Evolutionary conservation across 2,329 filamentous ascomycete species (phyloP), one percentile per base, ranked within the genome.

Genomic region (Helminthosporium solani): DNA sequence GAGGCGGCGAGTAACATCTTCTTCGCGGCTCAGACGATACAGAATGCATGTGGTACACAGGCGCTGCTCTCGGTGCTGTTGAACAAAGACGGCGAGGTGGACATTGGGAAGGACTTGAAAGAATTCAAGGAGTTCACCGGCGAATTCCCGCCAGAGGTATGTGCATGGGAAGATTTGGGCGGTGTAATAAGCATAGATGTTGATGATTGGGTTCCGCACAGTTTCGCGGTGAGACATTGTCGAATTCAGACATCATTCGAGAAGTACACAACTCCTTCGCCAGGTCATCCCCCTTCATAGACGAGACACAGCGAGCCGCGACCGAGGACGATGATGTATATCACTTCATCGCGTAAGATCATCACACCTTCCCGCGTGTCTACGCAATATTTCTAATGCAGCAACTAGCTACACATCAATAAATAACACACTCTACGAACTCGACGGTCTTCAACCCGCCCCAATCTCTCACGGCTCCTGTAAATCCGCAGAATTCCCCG

Each of bases 31-130:
- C 94, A 99, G 75, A 97, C 92, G 3, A 99, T 99, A 68, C 92
- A 97, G 73, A 99, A 99, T 72, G 94, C 94, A 7, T 99, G 94
- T 74, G 94, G 91, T 35, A 99, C 94, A 14, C 94, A 99, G 71
- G 94, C 94, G 3, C 82, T 99, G 37, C 82, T 99, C 33, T 94
- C 88, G 42, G 88, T 97, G 44, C 80, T 97, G 25, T 77, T 99
- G 57, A 99, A 99, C 75, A 87, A 95, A 70, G 80, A 81, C 37
- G 78, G 70, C 33, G 75, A 80, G 34, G 79, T 96, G 40, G 80
- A 90, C 27, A 83, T 96, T 52, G 91, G 91, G 42, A 67, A 76
- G 2, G 78, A 82, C 55, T 77, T 96, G 54, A 74, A 75, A 51
- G 84, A 88, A 50, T 96, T 96, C 75, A 88, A 88, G 69, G 89